Percentiles rank a stretch among this genome's conserved stretches.
Evolutionary conservation across 495 filamentous ascomycete species (phyloP).

Genomic region (Astrocystis sublimbata): DNA sequence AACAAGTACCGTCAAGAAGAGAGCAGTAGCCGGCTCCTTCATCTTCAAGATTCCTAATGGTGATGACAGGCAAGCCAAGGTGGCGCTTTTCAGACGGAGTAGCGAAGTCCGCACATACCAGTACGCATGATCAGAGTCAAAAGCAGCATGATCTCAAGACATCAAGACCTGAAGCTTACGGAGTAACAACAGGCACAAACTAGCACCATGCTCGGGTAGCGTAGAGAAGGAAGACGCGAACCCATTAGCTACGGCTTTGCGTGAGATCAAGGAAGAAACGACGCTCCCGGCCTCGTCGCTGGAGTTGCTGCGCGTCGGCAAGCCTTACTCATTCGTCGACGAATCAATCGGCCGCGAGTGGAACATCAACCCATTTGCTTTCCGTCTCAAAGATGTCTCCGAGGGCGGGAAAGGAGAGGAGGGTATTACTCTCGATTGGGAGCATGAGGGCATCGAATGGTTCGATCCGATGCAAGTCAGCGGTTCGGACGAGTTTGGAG

Average conservation of each 20-base stretch:
- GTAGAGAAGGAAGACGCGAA: conserved; percentile 53
- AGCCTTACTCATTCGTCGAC: conserved; percentile 60
- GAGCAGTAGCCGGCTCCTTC: conserved; percentile 58
- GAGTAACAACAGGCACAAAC: conserved; percentile 42
- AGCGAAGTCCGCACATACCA: conserved; percentile 58
- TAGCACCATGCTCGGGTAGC: conserved; percentile 62
- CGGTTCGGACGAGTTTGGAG: conserved; percentile 43
- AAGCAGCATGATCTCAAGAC: background rate
- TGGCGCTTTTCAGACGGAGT: conserved; percentile 63
- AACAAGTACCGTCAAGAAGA: conserved; percentile 30
- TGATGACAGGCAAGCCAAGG: conserved; percentile 33
- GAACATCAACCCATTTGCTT: conserved; percentile 65
- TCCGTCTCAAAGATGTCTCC: conserved; percentile 45
- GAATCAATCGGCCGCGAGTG: conserved; percentile 54
- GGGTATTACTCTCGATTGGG: conserved; percentile 61
- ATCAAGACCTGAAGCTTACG: background rate
- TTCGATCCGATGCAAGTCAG: conserved; percentile 50
- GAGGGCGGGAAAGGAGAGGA: conserved; percentile 40
- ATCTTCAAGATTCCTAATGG: conserved; percentile 48
- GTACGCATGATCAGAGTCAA: conserved; percentile 20
- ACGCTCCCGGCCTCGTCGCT: conserved; percentile 48
- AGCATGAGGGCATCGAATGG: conserved; percentile 61
- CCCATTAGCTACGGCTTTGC: conserved; percentile 58
- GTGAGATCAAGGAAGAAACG: conserved; percentile 66
- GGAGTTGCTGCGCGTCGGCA: conserved; percentile 56